Evolutionary conservation across 495 filamentous ascomycete species (phyloP).

Genomic region (Neurospora terricola): DNA sequence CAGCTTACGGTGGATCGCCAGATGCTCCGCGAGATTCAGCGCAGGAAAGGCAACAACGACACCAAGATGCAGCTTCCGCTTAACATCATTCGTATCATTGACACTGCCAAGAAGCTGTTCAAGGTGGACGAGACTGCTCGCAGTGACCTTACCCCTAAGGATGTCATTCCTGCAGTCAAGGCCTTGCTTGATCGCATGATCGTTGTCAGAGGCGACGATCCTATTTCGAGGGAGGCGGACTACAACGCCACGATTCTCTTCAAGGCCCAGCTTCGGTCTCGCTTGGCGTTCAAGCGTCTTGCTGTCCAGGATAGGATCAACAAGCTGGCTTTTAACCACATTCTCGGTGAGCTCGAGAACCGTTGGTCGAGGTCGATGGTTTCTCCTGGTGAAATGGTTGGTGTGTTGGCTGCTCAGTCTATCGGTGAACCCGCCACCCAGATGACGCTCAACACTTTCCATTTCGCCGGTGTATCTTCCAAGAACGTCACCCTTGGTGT

Average conservation of each 20-base stretch:
- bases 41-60: slow-evolving; percentile 49
- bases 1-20: slow-evolving; percentile 61
- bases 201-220: slow-evolving; percentile 76
- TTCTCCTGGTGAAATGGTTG: slow-evolving; percentile 94
- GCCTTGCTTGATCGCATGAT: slow-evolving; percentile 65
- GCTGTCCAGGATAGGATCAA: slow-evolving; percentile 75
- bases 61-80: slow-evolving; percentile 83
- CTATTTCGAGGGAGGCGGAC: slow-evolving; percentile 76
- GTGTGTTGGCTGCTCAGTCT: slow-evolving; percentile 92
- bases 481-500: slow-evolving; percentile 99
- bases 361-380: slow-evolving; percentile 74
- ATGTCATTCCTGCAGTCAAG: slow-evolving; percentile 75
- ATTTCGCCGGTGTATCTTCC: slow-evolving; percentile 98
- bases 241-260: slow-evolving; percentile 78
- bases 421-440: slow-evolving; percentile 98
- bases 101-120: slow-evolving; percentile 82
- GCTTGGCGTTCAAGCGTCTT: slow-evolving; percentile 83
- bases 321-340: slow-evolving; percentile 85
- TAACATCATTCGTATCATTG: slow-evolving; percentile 82
- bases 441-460: slow-evolving; percentile 99
- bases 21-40: slow-evolving; percentile 55
- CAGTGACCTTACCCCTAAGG: slow-evolving; percentile 83
- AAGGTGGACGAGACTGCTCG: slow-evolving; percentile 72
- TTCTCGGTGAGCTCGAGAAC: slow-evolving; percentile 82
- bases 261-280: slow-evolving; percentile 83